Percentiles rank a stretch among this genome's conserved stretches.
These are phyloP conservation scores for Alternaria angustiovoidea DNA, from an alignment of 2,329 filamentous ascomycete species.

Conservation along the genomic window DNA sequence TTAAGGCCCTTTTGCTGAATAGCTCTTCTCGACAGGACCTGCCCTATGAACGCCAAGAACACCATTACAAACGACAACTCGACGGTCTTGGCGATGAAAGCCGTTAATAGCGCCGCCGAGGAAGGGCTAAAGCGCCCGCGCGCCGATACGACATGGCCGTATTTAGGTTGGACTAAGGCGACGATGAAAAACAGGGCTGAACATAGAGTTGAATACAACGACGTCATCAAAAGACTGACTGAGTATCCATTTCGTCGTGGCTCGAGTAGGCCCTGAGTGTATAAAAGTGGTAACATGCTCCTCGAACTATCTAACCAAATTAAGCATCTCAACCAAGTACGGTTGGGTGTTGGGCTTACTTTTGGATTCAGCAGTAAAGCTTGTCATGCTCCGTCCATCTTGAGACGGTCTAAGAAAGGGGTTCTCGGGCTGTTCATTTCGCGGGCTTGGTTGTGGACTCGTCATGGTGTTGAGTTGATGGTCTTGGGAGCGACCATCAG, in stretches of 20 bases:
- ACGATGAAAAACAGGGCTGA: slow-evolving; percentile 68
- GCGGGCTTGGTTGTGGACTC: slow-evolving; percentile 2
- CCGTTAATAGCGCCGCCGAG: slow-evolving; percentile 69
- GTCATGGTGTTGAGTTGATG: slow-evolving; percentile 5
- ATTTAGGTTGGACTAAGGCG: slow-evolving; percentile 67
- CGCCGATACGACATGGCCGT: slow-evolving; percentile 61
- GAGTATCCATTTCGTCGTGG: slow-evolving; percentile 10
- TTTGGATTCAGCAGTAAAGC: slow-evolving; percentile 3
- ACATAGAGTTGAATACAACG: slow-evolving; percentile 67
- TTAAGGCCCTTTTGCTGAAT: slow-evolving; percentile 13
- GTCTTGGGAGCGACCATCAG: background rate
- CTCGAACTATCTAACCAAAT: slow-evolving; percentile 8
- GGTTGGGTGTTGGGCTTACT: background rate
- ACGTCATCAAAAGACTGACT: slow-evolving; percentile 45
- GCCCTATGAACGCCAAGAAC: slow-evolving; percentile 74
- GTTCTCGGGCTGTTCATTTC: slow-evolving; percentile 1
- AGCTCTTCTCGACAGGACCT: slow-evolving; percentile 60
- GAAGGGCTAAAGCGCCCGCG: slow-evolving; percentile 62
- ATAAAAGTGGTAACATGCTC: slow-evolving; percentile 12
- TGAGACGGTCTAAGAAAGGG: slow-evolving; percentile 13
- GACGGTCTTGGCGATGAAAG: slow-evolving; percentile 74
- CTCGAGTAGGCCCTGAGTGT: slow-evolving; percentile 9
- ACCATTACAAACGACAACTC: slow-evolving; percentile 78
- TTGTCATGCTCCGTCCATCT: slow-evolving; percentile 5
- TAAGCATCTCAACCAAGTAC: background rate